These are phyloP conservation scores for Nectriaceae sp. DNA, from an alignment of 2,329 filamentous ascomycete genomes.

Conservation along the genomic window DNA sequence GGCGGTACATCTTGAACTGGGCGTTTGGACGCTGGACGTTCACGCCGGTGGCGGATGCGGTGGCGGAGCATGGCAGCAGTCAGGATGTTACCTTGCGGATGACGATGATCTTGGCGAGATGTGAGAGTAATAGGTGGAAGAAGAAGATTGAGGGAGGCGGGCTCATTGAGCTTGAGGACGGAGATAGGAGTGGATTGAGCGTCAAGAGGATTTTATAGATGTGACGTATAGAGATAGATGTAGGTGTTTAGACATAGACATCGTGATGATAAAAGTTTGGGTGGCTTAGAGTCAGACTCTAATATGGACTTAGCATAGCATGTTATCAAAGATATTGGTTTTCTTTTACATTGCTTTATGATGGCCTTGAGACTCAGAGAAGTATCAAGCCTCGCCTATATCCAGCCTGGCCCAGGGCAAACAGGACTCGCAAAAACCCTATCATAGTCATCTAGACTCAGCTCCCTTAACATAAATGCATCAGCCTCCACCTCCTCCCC, in stretches of 20 bases:
- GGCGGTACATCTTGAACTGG: constrained; percentile 92
- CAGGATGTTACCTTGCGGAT: constrained; percentile 62
- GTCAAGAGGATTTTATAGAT: constrained; percentile 53
- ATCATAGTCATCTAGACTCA: constrained; percentile 22
- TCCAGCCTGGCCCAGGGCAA: constrained; percentile 26
- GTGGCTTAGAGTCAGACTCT: no score
- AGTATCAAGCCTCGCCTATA: no score
- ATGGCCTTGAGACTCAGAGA: no score
- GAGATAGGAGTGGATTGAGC: constrained; percentile 47
- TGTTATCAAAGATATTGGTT: no score
- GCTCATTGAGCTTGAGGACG: constrained; percentile 51
- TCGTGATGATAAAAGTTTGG: constrained; percentile 19
- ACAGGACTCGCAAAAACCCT: constrained; percentile 20
- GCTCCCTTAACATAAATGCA: constrained; percentile 11
- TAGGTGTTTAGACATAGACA: constrained; percentile 10
- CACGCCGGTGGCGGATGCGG: constrained; percentile 54
- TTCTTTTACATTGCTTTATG: no score
- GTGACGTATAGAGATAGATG: constrained; percentile 4
- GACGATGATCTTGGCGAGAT: constrained; percentile 74
- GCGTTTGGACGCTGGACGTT: constrained; percentile 96
- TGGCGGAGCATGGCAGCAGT: constrained; percentile 56
- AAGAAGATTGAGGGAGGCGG: constrained; percentile 66
- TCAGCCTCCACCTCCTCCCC: constrained; percentile 16
- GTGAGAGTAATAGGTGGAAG: constrained; percentile 76
- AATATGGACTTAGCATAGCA: no score